Base-by-base conservation (phyloP, 176 grass and related monocot species). In the Paspalum vaginatum region DNA sequence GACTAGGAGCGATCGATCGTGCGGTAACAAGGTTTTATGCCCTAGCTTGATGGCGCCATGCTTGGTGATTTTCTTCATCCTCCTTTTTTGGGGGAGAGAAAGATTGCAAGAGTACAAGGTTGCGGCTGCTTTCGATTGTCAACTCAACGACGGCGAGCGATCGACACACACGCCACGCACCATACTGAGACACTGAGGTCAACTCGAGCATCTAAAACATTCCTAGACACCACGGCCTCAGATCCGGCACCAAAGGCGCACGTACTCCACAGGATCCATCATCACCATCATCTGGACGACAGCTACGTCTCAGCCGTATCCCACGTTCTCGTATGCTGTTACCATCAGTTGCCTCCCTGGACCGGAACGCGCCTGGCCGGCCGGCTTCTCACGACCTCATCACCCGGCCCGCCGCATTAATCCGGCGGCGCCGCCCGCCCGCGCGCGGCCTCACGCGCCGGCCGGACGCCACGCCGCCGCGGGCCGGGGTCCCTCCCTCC, bases 371-470 rank as follows among this genome's bases (percentile, higher is more conserved):
- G 49, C 20, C 76, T 21, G 48, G 40, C 82, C 25, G 50, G 68
- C 76, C 77, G 58, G 65, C 47, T 32, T 32, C 32, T 32, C 32
- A 32, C 32, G 32, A 3, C 32, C 42, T 43, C 42, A 8, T 9
- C 49, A 22, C 12, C 78, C 43, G 44, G 56, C 84, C 38, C 16
- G 72, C 78, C 15, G 72, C 65, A 77, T 72, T 88, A 75, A 88
- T 84, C 69, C 71, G 26, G 63, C 70, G 77, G 82, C 64, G 87
- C 87, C 87, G 87, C 76, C 87, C 42, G 50, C 25, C 38, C 6
- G 2, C 43, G 53, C 70, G 68, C 63, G 55, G 16, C 87, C 77
- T 89, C 87, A 85, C 51, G 24, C 67, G 7, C 4, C 59, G 4
- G 25, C 2, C 18, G 46, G 42, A 2, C 20, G 51, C 6, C 70